These are phyloP conservation scores for Trypanosoma rangeli DNA, from an alignment of 208 protist genomes.

Conservation along the genomic window DNA sequence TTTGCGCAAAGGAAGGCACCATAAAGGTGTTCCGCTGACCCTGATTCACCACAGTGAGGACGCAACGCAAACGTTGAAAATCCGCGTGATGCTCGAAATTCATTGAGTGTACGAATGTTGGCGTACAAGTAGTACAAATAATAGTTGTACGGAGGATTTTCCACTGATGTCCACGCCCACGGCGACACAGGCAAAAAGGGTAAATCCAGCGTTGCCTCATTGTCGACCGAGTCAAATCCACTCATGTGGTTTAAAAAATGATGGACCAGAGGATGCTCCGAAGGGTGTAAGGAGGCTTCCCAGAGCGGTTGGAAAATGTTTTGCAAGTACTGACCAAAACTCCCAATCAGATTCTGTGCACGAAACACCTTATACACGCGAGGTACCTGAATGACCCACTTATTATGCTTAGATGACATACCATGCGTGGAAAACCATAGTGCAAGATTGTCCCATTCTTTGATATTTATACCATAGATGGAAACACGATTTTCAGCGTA, in stretches of 20 bases:
- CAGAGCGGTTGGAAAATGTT: slow-evolving; percentile 99
- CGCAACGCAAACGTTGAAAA: slow-evolving; percentile 96
- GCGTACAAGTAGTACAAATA: slow-evolving; percentile 99
- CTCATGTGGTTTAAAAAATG: slow-evolving; percentile 96
- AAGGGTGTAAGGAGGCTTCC: slow-evolving; percentile 96
- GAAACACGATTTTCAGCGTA: slow-evolving; percentile 93
- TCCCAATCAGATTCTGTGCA: slow-evolving; percentile 87
- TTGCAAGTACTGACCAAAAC: slow-evolving; percentile 96
- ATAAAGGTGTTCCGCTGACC: slow-evolving; percentile 93
- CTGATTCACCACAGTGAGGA: slow-evolving; percentile 98
- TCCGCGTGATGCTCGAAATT: slow-evolving; percentile 87
- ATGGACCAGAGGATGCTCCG: slow-evolving; percentile 94
- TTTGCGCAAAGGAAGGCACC: slow-evolving; percentile 94
- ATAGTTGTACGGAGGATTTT: slow-evolving; percentile 99
- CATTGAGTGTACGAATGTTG: slow-evolving; percentile 98
- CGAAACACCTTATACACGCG: slow-evolving; percentile 95
- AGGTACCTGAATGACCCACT: slow-evolving; percentile 98
- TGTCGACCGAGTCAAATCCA: slow-evolving; percentile 99
- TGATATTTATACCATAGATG: slow-evolving; percentile 90
- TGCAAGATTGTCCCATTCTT: slow-evolving; percentile 97
- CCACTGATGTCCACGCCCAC: slow-evolving; percentile 90
- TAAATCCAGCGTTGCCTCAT: slow-evolving; percentile 96
- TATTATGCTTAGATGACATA: slow-evolving; percentile 95
- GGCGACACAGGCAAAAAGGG: slow-evolving; percentile 84
- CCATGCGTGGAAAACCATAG: slow-evolving; percentile 96